Evolutionary conservation across 345 rosid species (phyloP).

Genomic region (Moricandia arvensis): DNA sequence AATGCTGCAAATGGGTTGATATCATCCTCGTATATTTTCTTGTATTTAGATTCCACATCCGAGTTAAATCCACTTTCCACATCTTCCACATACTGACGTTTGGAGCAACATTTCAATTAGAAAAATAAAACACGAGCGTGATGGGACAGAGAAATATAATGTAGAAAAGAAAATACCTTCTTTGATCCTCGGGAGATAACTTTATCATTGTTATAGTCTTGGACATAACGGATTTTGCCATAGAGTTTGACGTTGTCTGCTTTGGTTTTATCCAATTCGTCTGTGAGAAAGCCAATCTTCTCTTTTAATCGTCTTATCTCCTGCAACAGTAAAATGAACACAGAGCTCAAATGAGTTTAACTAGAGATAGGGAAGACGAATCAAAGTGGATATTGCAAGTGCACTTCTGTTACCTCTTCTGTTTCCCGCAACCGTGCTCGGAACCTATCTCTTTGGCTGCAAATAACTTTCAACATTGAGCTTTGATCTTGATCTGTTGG

Average conservation of each 20-base stretch:
- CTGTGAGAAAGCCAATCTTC: constrained; percentile 65
- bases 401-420: constrained; percentile 65
- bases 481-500: constrained; percentile 87
- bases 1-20: constrained; percentile 98
- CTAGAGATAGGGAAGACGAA: background rate
- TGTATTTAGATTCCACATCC: constrained; percentile 95
- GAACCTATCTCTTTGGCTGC: constrained; percentile 93
- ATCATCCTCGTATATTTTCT: constrained; percentile 96
- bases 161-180: constrained; percentile 50
- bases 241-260: constrained; percentile 96
- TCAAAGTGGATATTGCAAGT: background rate
- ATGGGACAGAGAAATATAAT: background rate
- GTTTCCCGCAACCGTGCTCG: constrained; percentile 80
- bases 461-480: constrained; percentile 97
- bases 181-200: constrained; percentile 89
- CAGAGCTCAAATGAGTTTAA: background rate
- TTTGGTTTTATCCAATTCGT: constrained; percentile 83
- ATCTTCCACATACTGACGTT: constrained; percentile 72
- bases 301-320: constrained; percentile 91
- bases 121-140: background rate
- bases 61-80: constrained; percentile 90
- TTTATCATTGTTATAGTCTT: constrained; percentile 90
- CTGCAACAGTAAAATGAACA: constrained; percentile 30
- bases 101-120: constrained; percentile 8
- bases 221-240: constrained; percentile 95